These are phyloP conservation scores for Yamadazyma triangularis DNA, from an alignment of 1,139 yeast genomes.

Conservation along the genomic window DNA sequence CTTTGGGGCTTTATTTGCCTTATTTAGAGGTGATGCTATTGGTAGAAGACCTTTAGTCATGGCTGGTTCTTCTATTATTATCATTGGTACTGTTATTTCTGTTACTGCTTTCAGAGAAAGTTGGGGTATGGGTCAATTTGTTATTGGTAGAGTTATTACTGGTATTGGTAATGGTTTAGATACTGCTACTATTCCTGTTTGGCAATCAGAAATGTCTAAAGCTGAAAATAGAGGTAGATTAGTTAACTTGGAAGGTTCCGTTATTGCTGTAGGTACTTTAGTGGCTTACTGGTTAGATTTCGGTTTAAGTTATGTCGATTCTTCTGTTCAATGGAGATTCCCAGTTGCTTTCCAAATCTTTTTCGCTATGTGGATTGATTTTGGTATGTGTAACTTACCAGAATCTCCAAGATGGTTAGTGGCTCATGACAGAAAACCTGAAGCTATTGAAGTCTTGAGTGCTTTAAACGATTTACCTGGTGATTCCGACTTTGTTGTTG, in stretches of 20 bases:
- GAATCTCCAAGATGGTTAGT: conserved; percentile 35
- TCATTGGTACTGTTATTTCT: conserved; percentile 45
- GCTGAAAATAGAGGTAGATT: conserved; percentile 44
- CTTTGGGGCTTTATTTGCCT: conserved; percentile 53
- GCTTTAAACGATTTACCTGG: conserved; percentile 29
- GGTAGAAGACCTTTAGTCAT: conserved; percentile 45
- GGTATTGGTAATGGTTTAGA: conserved; percentile 38
- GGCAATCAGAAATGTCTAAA: conserved; percentile 33
- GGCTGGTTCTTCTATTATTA: conserved; percentile 33
- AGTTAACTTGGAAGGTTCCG: conserved; percentile 65
- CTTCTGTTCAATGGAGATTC: conserved; percentile 30
- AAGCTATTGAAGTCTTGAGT: conserved; percentile 38
- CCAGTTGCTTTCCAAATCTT: conserved; percentile 22
- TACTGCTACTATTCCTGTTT: conserved; percentile 37
- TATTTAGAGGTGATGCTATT: conserved; percentile 33
- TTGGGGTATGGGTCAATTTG: conserved; percentile 43
- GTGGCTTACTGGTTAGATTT: conserved; percentile 43
- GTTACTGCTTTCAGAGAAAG: conserved; percentile 52
- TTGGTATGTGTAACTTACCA: conserved; percentile 16
- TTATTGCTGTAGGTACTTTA: conserved; percentile 46
- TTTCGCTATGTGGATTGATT: conserved; percentile 15
- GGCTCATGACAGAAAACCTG: conserved; percentile 45
- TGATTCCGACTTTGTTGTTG: conserved; percentile 43
- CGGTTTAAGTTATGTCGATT: conserved; percentile 52
- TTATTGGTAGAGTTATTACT: conserved; percentile 42